Evolutionary conservation across 441 rosid genomes (phyloP).

Genomic region (Aleurites moluccanus): DNA sequence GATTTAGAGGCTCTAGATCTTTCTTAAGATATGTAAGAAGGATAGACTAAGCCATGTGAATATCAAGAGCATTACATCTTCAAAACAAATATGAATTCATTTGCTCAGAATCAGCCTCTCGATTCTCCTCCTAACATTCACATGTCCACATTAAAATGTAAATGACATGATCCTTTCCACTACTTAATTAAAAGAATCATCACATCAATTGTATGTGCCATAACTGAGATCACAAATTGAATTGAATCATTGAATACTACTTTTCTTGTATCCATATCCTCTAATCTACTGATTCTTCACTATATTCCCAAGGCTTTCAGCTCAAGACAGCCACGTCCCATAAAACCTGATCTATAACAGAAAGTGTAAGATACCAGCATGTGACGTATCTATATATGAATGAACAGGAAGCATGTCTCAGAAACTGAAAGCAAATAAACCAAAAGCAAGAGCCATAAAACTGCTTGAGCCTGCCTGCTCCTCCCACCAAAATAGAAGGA

Average conservation of each 20-base stretch:
- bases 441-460: constrained; percentile 8
- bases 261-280: too few relatives aligned
- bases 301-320: constrained; percentile 14
- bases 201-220: background rate
- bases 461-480: constrained; percentile 17
- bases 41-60: too few relatives aligned
- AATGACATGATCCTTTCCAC: background rate
- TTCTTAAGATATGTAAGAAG: too few relatives aligned
- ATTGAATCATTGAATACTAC: constrained; percentile 17
- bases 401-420: background rate
- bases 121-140: too few relatives aligned
- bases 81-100: background rate
- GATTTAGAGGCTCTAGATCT: too few relatives aligned
- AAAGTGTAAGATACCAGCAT: too few relatives aligned
- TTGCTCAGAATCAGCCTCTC: too few relatives aligned
- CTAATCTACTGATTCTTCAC: too few relatives aligned
- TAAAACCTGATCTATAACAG: background rate
- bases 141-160: background rate
- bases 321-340: constrained; percentile 5
- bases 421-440: constrained; percentile 12
- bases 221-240: constrained; percentile 11
- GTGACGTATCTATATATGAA: too few relatives aligned
- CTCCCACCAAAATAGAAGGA: background rate
- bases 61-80: background rate
- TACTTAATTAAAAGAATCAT: background rate